These are phyloP conservation scores for Candida manassasensis DNA, from an alignment of 805 yeast genomes.

Conservation along the genomic window DNA sequence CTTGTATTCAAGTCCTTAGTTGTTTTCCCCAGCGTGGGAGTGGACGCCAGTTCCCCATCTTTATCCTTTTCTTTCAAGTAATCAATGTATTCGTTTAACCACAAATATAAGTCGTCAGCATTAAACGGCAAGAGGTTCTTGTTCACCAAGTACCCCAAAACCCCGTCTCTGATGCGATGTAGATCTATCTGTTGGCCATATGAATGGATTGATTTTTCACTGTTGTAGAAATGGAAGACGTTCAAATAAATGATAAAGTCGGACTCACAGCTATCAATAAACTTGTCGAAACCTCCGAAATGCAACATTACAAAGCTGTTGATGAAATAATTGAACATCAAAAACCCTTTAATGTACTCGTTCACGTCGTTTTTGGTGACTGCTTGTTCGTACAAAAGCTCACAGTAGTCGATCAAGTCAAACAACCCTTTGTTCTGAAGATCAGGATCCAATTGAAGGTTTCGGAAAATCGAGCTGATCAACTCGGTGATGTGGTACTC, in stretches of 20 bases:
- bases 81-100: conserved; percentile 37
- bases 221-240: conserved; percentile 36
- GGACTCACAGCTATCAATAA: conserved; percentile 30
- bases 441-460: conserved; percentile 29
- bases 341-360: conserved; percentile 32
- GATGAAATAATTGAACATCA: conserved; percentile 39
- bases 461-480: conserved; percentile 17
- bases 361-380: conserved; percentile 16
- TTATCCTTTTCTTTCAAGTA: conserved; percentile 29
- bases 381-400: conserved; percentile 29
- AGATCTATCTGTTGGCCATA: conserved; percentile 16
- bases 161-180: conserved; percentile 3
- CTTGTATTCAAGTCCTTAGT: too few species aligned
- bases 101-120: conserved; percentile 29
- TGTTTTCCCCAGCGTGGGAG: too few species aligned
- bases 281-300: conserved; percentile 38
- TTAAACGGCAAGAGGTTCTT: conserved; percentile 29
- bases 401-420: conserved; percentile 40
- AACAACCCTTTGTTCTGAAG: conserved; percentile 31
- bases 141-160: conserved; percentile 20
- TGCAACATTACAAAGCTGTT: conserved; percentile 40
- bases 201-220: conserved; percentile 23
- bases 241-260: conserved; percentile 41
- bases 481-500: not conserved
- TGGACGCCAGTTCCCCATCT: too few species aligned